Percentiles rank a stretch among this genome's conserved stretches.
These are phyloP conservation scores for Debaryomyces fabryi DNA, from an alignment of 1,139 yeast species.

Conservation along the genomic window DNA sequence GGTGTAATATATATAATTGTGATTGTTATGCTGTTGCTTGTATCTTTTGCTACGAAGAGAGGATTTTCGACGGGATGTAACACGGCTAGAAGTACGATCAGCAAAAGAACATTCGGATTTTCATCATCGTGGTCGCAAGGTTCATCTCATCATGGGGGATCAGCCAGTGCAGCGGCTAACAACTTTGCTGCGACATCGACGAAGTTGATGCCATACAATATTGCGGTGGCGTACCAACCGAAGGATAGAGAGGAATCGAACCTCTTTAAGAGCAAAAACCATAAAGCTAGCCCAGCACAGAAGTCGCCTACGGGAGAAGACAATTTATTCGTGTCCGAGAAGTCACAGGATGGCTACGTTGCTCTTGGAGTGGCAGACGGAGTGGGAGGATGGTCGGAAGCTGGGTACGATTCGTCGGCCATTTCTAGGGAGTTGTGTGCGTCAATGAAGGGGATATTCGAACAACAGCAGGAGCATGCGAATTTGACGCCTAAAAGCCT, in stretches of 20 bases:
- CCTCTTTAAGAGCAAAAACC: constrained; percentile 37
- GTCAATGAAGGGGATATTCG: constrained; percentile 36
- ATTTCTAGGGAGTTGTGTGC: constrained; percentile 70
- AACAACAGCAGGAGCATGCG: constrained; percentile 13
- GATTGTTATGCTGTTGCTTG: constrained; percentile 32
- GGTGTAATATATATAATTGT: constrained; percentile 20
- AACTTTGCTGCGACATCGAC: constrained; percentile 15
- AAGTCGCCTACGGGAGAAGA: constrained; percentile 85
- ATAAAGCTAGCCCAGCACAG: constrained; percentile 37
- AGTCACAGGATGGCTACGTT: constrained; percentile 47
- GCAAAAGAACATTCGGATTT: constrained; percentile 20
- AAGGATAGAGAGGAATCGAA: constrained; percentile 61
- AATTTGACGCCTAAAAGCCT: constrained; percentile 49
- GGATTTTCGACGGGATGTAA: constrained; percentile 15
- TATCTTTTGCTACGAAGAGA: constrained; percentile 31
- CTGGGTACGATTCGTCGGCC: constrained; percentile 87
- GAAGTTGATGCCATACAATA: constrained; percentile 41
- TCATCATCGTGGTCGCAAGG: constrained; percentile 23
- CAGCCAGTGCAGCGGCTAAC: constrained; percentile 21
- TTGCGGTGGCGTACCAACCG: constrained; percentile 74
- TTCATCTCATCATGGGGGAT: constrained; percentile 17
- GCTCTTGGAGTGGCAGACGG: constrained; percentile 96
- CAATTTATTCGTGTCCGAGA: constrained; percentile 63
- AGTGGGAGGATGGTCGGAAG: constrained; percentile 96
- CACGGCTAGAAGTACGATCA: constrained; percentile 12